A percentile compares a stretch with the other conserved stretches of the same genome.
phyloP scores from a whole-genome alignment of 352 stramenopile genomes.

The Halophytophthora polymorphica region DNA sequence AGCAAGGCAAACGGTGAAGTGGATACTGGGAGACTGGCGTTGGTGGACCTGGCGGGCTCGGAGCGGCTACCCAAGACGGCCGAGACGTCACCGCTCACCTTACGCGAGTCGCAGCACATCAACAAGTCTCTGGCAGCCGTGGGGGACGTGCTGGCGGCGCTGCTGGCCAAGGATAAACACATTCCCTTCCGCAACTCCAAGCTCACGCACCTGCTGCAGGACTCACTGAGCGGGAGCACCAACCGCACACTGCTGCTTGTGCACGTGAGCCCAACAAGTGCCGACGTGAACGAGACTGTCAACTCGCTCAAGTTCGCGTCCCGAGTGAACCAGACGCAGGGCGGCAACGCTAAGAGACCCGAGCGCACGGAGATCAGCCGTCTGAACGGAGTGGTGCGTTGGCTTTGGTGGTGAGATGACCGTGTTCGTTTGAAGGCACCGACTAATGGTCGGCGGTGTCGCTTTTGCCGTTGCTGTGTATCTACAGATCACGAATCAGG shows the following conservation, averaged over 20 bases:
- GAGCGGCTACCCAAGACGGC: conserved; percentile 56
- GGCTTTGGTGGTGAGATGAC: background rate
- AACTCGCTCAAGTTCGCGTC: conserved; percentile 80
- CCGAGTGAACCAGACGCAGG: conserved; percentile 44
- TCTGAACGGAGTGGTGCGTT: conserved; percentile 58
- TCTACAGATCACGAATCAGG: conserved; percentile 53
- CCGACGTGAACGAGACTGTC: conserved; percentile 65
- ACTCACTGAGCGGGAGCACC: conserved; percentile 45
- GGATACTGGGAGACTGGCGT: conserved; percentile 43
- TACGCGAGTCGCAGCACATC: conserved; percentile 76
- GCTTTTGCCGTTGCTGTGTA: background rate
- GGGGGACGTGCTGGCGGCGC: conserved; percentile 62
- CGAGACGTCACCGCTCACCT: conserved; percentile 29
- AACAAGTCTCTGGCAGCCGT: conserved; percentile 80
- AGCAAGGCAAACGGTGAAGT: conserved; percentile 40
- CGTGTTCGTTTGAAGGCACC: background rate
- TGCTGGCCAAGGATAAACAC: conserved; percentile 77
- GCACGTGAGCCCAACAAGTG: conserved; percentile 50
- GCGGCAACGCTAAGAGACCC: conserved; percentile 31
- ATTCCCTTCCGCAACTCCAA: conserved; percentile 85
- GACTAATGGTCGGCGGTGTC: background rate
- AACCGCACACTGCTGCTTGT: conserved; percentile 59
- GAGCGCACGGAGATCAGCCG: conserved; percentile 63
- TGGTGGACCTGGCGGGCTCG: conserved; percentile 81
- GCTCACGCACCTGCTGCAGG: conserved; percentile 80